Conservation (phyloP, 768 basidiomycete genomes). For the Macrolepiota fuliginosa region DNA sequence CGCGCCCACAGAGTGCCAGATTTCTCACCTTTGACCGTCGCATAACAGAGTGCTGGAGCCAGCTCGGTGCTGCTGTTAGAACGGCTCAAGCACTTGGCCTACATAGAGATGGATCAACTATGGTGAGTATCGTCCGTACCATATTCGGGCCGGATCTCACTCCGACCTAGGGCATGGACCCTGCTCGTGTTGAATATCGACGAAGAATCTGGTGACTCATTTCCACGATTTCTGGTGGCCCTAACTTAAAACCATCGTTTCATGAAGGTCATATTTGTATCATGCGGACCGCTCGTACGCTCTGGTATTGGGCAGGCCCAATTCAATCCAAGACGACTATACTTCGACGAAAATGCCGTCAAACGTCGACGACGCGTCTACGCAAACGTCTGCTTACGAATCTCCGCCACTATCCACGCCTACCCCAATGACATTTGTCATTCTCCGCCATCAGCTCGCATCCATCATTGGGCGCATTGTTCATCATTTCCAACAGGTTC, state of each 20-base stretch:
- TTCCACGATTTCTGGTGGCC: not conserved
- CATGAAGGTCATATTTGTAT: slow-evolving; percentile 77
- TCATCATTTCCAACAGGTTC: slow-evolving; percentile 89
- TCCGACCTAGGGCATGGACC: slow-evolving; percentile 59
- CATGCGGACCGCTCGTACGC: slow-evolving; percentile 94
- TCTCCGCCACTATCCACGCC: slow-evolving; percentile 64
- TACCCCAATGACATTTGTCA: slow-evolving; percentile 84
- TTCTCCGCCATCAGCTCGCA: slow-evolving; percentile 80
- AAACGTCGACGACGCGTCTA: slow-evolving; percentile 66
- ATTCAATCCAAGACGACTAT: slow-evolving; percentile 86
- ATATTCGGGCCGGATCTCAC: not conserved
- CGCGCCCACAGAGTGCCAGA: slow-evolving; percentile 43
- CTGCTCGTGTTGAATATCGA: slow-evolving; percentile 81
- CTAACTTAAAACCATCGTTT: not conserved
- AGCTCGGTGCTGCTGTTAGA: slow-evolving; percentile 87
- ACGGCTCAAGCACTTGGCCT: slow-evolving; percentile 93
- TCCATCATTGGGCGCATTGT: slow-evolving; percentile 87
- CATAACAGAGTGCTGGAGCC: slow-evolving; percentile 96
- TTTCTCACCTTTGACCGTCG: slow-evolving; percentile 73
- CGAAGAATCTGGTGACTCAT: slow-evolving; percentile 76
- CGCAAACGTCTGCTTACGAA: slow-evolving; percentile 41
- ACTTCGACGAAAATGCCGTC: slow-evolving; percentile 77
- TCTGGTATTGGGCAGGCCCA: slow-evolving; percentile 86
- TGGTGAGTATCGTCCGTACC: slow-evolving; percentile 48
- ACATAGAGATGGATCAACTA: slow-evolving; percentile 83